Percentiles rank a stretch among this genome's conserved stretches.
These are phyloP conservation scores for Plasmodium sp. DNA, from an alignment of 169 alveolate genomes.

Conservation along the genomic window DNA sequence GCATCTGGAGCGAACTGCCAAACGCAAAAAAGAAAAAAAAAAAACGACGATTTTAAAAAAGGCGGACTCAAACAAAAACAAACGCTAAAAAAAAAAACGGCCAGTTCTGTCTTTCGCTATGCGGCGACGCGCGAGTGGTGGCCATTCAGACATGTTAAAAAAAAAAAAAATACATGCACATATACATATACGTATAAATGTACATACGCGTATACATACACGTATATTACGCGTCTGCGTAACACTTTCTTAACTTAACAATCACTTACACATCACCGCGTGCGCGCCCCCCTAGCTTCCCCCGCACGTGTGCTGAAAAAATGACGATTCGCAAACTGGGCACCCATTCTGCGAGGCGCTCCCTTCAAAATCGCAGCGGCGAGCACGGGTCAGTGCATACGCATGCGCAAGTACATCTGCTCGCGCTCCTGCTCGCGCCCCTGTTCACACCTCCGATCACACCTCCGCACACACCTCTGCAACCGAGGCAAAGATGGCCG, in stretches of 20 bases:
- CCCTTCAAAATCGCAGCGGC: neutral
- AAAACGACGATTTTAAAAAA: neutral
- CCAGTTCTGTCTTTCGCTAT: neutral
- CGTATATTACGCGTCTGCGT: neutral
- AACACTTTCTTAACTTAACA: too few relatives aligned
- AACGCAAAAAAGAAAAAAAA: neutral
- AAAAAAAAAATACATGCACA: conserved; percentile 15
- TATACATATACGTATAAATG: neutral
- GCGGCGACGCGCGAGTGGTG: neutral
- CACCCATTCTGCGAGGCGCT: neutral
- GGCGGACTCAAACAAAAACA: neutral
- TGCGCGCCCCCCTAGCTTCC: neutral
- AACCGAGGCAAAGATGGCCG: neutral
- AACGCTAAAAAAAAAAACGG: neutral
- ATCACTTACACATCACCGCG: neutral
- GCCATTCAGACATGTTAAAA: neutral
- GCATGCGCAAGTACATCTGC: neutral
- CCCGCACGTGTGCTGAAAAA: neutral
- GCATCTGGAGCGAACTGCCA: neutral
- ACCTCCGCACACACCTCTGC: neutral
- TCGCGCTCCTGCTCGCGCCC: neutral
- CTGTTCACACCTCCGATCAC: neutral
- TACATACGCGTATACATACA: neutral
- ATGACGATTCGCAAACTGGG: neutral
- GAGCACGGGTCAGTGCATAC: neutral